phyloP scores from a whole-genome alignment of 2,329 filamentous ascomycete species.

The Fusarium lyarnte region DNA sequence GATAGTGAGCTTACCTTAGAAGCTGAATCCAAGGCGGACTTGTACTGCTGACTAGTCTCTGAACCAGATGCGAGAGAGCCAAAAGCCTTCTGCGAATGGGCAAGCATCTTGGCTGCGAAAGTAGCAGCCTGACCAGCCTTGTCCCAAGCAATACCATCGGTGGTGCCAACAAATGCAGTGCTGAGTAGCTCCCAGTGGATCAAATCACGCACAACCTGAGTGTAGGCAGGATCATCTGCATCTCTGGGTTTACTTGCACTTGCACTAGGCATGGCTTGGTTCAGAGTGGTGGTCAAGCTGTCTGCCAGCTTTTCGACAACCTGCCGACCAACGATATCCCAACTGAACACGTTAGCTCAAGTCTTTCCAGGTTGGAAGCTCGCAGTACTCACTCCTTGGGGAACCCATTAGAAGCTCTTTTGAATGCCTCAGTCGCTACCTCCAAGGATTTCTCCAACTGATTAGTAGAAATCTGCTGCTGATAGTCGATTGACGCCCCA shows the following conservation, averaged over 20 bases:
- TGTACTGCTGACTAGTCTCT: neutral
- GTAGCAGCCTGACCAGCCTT: neutral
- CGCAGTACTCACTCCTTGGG: neutral
- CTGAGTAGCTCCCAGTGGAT: neutral
- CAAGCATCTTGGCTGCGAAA: neutral
- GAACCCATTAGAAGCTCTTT: neutral
- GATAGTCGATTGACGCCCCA: neutral
- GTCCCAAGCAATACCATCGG: neutral
- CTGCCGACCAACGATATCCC: neutral
- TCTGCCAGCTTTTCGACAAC: neutral
- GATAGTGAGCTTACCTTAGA: neutral
- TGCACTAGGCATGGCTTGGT: neutral
- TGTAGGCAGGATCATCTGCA: neutral
- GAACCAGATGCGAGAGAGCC: neutral
- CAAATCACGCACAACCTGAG: neutral
- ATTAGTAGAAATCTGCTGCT: neutral
- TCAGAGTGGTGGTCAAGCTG: neutral
- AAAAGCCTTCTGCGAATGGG: neutral
- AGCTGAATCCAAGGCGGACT: neutral
- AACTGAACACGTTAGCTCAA: neutral
- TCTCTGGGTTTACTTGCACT: neutral
- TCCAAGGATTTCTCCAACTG: neutral
- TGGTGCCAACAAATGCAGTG: neutral
- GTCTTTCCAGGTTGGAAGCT: fast-evolving
- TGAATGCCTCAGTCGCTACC: neutral